Evolutionary conservation across 768 basidiomycete genomes (phyloP).

Genomic region (Boletus rex-veris): DNA sequence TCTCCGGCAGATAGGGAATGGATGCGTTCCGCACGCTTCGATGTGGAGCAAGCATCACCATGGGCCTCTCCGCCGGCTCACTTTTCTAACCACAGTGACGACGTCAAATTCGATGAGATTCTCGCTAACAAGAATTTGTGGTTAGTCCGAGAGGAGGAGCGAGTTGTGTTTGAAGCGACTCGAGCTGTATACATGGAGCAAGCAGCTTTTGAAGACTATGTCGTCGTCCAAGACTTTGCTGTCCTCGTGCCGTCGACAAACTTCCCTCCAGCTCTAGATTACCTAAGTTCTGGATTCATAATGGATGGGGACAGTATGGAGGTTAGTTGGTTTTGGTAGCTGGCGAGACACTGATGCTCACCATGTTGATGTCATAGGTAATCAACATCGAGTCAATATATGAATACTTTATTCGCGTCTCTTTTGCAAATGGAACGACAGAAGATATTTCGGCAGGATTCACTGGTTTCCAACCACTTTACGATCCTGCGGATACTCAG

Average conservation of each 20-base stretch:
- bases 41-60: not conserved
- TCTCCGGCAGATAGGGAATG: not conserved
- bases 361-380: not conserved
- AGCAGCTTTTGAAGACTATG: not conserved
- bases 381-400: slow-evolving; percentile 9
- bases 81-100: no score
- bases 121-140: slow-evolving; percentile 12
- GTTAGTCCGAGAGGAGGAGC: slow-evolving; percentile 18
- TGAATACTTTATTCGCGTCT: slow-evolving; percentile 16
- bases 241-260: slow-evolving; percentile 22
- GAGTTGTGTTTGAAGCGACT: slow-evolving; percentile 13
- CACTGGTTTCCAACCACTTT: slow-evolving; percentile 15
- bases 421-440: slow-evolving; percentile 14
- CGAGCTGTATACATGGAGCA: not conserved
- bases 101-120: not conserved
- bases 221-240: slow-evolving; percentile 9
- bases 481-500: not conserved
- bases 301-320: not conserved
- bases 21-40: not conserved
- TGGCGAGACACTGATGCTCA: not conserved
- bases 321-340: not conserved
- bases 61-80: no score
- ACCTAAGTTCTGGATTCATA: not conserved
- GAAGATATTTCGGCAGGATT: slow-evolving; percentile 14
- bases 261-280: slow-evolving; percentile 13